Base-by-base conservation (phyloP, 148 eudicot genomes). In the Cornus suecica region DNA sequence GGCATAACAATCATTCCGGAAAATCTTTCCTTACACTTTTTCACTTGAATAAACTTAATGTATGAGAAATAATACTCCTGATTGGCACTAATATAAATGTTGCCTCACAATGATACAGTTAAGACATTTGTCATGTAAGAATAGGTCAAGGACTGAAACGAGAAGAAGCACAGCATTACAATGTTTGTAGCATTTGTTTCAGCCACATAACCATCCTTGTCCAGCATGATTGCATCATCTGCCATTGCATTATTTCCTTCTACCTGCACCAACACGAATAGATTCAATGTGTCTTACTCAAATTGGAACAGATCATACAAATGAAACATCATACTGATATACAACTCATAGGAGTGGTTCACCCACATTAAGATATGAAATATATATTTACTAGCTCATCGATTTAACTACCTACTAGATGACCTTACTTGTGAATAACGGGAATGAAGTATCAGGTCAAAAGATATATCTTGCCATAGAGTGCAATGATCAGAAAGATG, bases 101-200 rank as follows among this genome's bases (percentile, higher is more conserved):
- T 68, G 16, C 31, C 25, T 22, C 62, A 56, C 45, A 2, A 37
- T 18, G 62, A 23, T 27, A 62, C 29, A 71, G 29, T n/a, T 31
- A 60, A 58, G 23, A 60, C 30, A n/a, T 11, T 56, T 15, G 29
- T 60, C 42, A 20, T n/a, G 62, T 45, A 65, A 11, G 6, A 28
- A 28, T 27, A 65, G 29, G 7, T 22, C 42, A 42, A 41, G 76
- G 10, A 45, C 6, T 26, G 30, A 25, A 63, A 68, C 16, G 45
- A 60, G 68, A 48, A 80, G 54, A 45, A 68, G 45, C 54, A 24
- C 29, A 73, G 65, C 92, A 11, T 75, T 85, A 95, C 99, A 66
- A 95, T 90, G 80, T 95, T 95, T 73, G 99, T 95, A 30, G 99
- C 99, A 84, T 95, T 95, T 75, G 99, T 95, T 86, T 95, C 99